phyloP scores from a whole-genome alignment of 2,329 filamentous ascomycete genomes.

The Teratosphaeria gauchensis region DNA sequence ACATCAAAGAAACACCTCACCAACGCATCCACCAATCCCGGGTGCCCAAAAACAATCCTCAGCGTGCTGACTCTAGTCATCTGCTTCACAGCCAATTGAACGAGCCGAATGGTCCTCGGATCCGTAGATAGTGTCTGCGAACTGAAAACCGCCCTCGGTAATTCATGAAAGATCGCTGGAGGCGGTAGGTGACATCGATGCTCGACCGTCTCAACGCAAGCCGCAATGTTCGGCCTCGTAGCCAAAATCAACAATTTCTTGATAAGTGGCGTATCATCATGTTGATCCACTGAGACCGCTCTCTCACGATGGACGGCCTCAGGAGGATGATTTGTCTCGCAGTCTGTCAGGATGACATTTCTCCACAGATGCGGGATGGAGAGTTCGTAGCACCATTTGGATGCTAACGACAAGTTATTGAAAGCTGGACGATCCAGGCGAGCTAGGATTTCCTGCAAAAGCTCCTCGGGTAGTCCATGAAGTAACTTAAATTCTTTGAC shows the following conservation, averaged over 20 bases:
- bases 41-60: slow-evolving; percentile 36
- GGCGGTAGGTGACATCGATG: slow-evolving; percentile 39
- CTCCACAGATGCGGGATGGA: slow-evolving; percentile 33
- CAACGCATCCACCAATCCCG: slow-evolving; percentile 30
- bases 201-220: slow-evolving; percentile 33
- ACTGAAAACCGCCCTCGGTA: slow-evolving; percentile 32
- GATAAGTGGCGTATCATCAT: slow-evolving; percentile 35
- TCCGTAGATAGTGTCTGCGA: slow-evolving; percentile 32
- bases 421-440: slow-evolving; percentile 25
- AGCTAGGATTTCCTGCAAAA: slow-evolving; percentile 31
- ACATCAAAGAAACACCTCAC: slow-evolving; percentile 32
- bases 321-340: slow-evolving; percentile 19
- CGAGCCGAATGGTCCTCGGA: slow-evolving; percentile 29
- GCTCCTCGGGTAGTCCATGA: slow-evolving; percentile 30
- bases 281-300: slow-evolving; percentile 4
- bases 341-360: slow-evolving; percentile 32
- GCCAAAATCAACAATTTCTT: slow-evolving; percentile 34
- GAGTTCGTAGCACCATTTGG: slow-evolving; percentile 26
- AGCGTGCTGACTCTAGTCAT: slow-evolving; percentile 36
- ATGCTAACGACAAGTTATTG: slow-evolving; percentile 25
- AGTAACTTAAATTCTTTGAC: not conserved
- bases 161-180: slow-evolving; percentile 35
- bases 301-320: slow-evolving; percentile 24
- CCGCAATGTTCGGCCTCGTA: slow-evolving; percentile 31
- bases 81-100: slow-evolving; percentile 29